Evolutionary conservation across 257 asterid species (phyloP).

Genomic region (Cynanchum wilfordii): DNA sequence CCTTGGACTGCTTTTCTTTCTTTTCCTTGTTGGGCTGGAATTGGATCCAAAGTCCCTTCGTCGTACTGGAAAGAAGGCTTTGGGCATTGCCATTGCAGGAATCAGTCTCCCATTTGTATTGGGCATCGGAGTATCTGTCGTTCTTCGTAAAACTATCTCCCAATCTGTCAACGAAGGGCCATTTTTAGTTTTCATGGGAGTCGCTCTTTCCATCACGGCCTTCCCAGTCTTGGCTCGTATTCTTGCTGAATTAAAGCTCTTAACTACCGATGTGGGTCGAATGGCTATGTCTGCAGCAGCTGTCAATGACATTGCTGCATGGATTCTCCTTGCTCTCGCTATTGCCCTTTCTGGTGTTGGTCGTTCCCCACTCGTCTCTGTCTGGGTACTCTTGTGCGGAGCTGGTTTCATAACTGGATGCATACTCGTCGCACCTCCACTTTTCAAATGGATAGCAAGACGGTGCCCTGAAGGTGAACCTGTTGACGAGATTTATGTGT

Average conservation of each 20-base stretch:
- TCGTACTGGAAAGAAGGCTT: conserved; percentile 23
- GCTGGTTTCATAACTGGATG: conserved; percentile 26
- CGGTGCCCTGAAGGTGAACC: conserved; percentile 45
- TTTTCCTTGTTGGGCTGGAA: conserved; percentile 32
- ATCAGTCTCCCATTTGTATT: conserved; percentile 26
- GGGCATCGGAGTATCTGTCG: conserved; percentile 28
- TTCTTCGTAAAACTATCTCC: conserved; percentile 21
- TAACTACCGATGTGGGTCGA: conserved; percentile 24
- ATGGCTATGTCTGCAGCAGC: conserved; percentile 34
- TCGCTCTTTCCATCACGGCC: conserved; percentile 25
- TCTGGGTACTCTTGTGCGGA: conserved; percentile 30
- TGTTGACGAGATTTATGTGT: conserved; percentile 42
- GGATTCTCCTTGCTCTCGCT: conserved; percentile 30
- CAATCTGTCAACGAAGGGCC: conserved; percentile 22
- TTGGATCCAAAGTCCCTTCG: conserved; percentile 22
- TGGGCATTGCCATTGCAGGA: conserved; percentile 31
- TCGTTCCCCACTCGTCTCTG: conserved; percentile 19
- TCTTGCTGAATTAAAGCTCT: conserved; percentile 24
- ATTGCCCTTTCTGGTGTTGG: conserved; percentile 17
- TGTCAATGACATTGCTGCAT: conserved; percentile 28
- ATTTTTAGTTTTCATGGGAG: conserved; percentile 34
- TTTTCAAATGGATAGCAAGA: conserved; percentile 42
- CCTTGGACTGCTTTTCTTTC: conserved; percentile 31
- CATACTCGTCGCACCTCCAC: conserved; percentile 30
- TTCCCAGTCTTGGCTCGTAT: conserved; percentile 31